Base-by-base conservation (phyloP, 2,329 filamentous ascomycete genomes). In the Nakataea oryzae region DNA sequence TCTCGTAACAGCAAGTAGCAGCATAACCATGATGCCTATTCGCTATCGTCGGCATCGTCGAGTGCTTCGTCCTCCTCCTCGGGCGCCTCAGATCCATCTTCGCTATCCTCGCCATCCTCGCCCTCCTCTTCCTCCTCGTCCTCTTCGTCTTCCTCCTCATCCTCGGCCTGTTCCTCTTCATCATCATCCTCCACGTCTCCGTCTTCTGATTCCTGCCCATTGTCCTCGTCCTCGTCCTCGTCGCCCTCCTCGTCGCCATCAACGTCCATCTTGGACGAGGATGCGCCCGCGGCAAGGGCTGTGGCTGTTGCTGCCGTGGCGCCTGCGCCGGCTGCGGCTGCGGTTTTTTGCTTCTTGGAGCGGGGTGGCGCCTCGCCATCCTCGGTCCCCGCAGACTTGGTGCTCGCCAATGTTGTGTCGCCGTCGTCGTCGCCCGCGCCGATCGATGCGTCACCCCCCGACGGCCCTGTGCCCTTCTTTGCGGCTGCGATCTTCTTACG, bases 401-500 rank as follows among this genome's bases (percentile, higher is more conserved):
- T 65, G 29, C 64, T 64, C 54, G 63, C 63, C 41, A 62, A 59
- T 17, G 65, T 64, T 27, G 63, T 64, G 64, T 68, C 66, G 57
- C 63, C 67, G 9, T 67, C 67, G 28, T 63, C 67, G 61, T 63
- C 60, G 63, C 76, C 73, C n/a, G 63, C 66, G 61, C 67, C 69
- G 56, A 70, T 65, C 21, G 73, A 71, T 1, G 71, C 69, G 32
- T 70, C 69, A n/a, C 63, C 68, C 17, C 68, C 67, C 24, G 64
- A 67, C 2, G 61, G 64, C 61, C 55, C 73, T 54, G 66, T 70
- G 17, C 67, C 69, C 61, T 74, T 75, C 73, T 88, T 90, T 61
- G 86, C 83, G 61, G 85, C 86, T 47, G 86, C 85, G 24, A 87
- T 83, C 68, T 87, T 89, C 68, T 86, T 84, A 61, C 87, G 83